Evolutionary conservation across 2,329 filamentous ascomycete species (phyloP).

Genomic region (Nemania sp.): DNA sequence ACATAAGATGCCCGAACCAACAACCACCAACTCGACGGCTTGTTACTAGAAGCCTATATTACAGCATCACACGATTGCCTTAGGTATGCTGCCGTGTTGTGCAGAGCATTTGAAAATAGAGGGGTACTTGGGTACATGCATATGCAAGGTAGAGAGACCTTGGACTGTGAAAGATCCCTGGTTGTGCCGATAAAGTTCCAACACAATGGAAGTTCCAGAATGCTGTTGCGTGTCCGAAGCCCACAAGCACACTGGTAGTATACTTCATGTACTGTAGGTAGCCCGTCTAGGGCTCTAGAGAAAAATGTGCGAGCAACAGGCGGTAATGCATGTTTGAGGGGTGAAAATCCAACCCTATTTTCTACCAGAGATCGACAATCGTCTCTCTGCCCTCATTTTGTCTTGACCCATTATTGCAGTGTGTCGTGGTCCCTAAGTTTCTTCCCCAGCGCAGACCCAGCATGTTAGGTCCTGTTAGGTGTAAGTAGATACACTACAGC

Average conservation of each 20-base stretch:
- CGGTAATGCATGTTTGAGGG: constrained; percentile 32
- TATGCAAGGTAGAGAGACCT: neutral
- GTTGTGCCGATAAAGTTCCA: constrained; percentile 46
- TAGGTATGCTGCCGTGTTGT: neutral
- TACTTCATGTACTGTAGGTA: constrained; percentile 1
- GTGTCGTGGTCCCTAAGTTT: neutral
- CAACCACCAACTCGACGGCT: neutral
- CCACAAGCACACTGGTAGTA: constrained; percentile 26
- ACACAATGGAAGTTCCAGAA: constrained; percentile 42
- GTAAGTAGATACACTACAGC: too few relatives aligned
- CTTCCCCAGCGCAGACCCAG: too few relatives aligned
- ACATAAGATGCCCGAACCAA: constrained; percentile 15
- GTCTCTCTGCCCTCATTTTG: constrained; percentile 18
- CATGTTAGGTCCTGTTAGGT: too few relatives aligned
- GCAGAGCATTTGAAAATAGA: constrained; percentile 13
- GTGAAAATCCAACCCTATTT: constrained; percentile 34
- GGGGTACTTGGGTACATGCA: neutral
- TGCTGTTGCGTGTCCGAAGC: constrained; percentile 38
- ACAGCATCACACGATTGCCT: neutral
- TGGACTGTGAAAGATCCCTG: constrained; percentile 41
- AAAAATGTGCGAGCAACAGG: neutral
- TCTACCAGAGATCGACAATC: constrained; percentile 28
- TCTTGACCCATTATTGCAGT: constrained; percentile 17
- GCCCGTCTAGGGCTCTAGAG: neutral
- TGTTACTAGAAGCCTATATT: neutral